Evolutionary conservation across 1,284 basidiomycete species (phyloP).

Genomic region (Ganoderma lucidum): DNA sequence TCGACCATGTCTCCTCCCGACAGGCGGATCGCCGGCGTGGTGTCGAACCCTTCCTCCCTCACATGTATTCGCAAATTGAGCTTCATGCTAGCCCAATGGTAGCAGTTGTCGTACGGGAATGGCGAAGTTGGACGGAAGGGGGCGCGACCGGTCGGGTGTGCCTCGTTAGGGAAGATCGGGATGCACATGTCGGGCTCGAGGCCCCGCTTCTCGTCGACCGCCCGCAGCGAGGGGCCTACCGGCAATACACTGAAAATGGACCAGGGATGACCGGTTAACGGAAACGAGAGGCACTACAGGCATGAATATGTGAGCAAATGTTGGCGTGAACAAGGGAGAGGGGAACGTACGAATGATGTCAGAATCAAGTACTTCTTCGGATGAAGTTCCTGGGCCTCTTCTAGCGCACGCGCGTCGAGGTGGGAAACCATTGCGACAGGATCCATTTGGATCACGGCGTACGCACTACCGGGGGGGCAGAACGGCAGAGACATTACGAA

Average conservation of each 20-base stretch:
- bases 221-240: background rate
- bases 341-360: background rate
- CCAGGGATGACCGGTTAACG: background rate
- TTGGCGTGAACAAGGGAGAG: too few relatives aligned
- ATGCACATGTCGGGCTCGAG: slow-evolving; percentile 7
- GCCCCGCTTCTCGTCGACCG: background rate
- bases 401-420: background rate
- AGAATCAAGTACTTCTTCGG: background rate
- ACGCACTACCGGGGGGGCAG: background rate
- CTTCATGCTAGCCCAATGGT: background rate
- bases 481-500: background rate
- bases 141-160: slow-evolving; percentile 1
- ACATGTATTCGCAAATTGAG: background rate
- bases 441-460: background rate
- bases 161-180: slow-evolving; percentile 10
- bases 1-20: background rate
- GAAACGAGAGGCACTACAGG: background rate
- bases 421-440: background rate
- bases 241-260: background rate
- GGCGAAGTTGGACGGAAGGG: background rate
- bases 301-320: background rate
- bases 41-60: background rate
- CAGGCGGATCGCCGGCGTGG: background rate
- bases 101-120: slow-evolving; percentile 18
- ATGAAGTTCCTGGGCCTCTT: background rate